phyloP scores from a whole-genome alignment of 495 filamentous ascomycete species.

The Parachaetomium inaequale region DNA sequence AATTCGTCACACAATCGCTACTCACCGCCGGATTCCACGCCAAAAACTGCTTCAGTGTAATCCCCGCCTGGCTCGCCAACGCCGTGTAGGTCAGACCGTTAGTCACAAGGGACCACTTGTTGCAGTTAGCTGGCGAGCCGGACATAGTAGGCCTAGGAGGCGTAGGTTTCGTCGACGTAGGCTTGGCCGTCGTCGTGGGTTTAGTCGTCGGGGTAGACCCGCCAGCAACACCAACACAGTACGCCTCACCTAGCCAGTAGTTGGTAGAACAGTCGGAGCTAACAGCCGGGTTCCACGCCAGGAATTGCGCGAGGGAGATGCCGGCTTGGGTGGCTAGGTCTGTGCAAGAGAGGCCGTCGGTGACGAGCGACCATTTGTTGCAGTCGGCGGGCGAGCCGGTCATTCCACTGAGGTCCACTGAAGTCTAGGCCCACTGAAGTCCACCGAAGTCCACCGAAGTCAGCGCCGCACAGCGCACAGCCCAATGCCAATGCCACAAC shows the following conservation, averaged over 20 bases:
- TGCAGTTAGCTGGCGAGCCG: too few relatives aligned
- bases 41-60: too few relatives aligned
- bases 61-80: too few relatives aligned
- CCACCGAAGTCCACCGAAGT: too few relatives aligned
- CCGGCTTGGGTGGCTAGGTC: conserved; percentile 4
- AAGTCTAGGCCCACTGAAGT: conserved; percentile 1
- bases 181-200: background rate
- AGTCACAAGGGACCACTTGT: too few relatives aligned
- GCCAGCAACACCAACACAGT: conserved; percentile 23
- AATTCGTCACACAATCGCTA: too few relatives aligned
- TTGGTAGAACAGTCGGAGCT: conserved; percentile 9
- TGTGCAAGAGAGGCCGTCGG: conserved; percentile 5
- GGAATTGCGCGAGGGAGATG: conserved; percentile 20
- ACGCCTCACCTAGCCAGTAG: conserved; percentile 23
- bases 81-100: too few relatives aligned
- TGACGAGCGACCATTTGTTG: conserved; percentile 22
- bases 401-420: conserved; percentile 20
- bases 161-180: background rate
- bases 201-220: background rate
- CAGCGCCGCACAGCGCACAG: too few relatives aligned
- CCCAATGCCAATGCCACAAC: too few relatives aligned
- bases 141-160: too few relatives aligned
- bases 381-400: conserved; percentile 24
- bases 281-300: conserved; percentile 23
- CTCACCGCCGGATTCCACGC: too few relatives aligned